Evolutionary conservation across 75 land plant species (phyloP).

Genomic region (Selaginella moellendorffii): DNA sequence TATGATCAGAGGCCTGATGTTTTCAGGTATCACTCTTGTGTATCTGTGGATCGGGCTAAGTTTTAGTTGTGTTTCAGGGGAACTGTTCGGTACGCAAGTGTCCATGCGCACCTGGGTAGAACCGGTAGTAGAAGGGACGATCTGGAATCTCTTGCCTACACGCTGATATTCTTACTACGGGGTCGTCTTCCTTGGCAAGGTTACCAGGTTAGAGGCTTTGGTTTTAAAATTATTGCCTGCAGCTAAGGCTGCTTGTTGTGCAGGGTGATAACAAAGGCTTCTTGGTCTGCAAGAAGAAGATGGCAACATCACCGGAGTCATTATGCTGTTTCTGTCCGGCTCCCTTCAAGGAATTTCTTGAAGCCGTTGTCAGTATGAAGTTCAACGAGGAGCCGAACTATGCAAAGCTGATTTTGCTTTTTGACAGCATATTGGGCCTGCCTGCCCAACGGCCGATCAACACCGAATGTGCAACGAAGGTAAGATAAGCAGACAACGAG

Average conservation of each 20-base stretch:
- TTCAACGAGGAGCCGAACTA: constrained; percentile 24
- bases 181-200: constrained; percentile 42
- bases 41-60: background rate
- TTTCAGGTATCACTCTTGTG: constrained; percentile 23
- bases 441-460: constrained; percentile 17
- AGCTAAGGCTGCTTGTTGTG: too few relatives aligned
- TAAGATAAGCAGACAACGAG: too few relatives aligned
- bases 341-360: constrained; percentile 23
- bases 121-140: constrained; percentile 35
- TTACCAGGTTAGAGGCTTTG: too few relatives aligned
- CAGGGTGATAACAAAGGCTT: constrained; percentile 27
- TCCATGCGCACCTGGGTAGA: constrained; percentile 35
- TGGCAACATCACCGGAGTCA: constrained; percentile 20
- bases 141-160: constrained; percentile 29
- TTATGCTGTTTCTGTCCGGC: constrained; percentile 19
- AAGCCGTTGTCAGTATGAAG: constrained; percentile 18
- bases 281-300: constrained; percentile 22
- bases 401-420: constrained; percentile 16
- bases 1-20: constrained; percentile 36
- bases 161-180: constrained; percentile 28
- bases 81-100: constrained; percentile 40
- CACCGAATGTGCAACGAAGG: constrained; percentile 23
- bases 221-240: too few relatives aligned
- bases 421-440: constrained; percentile 17
- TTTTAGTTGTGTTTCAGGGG: constrained; percentile 17